These are phyloP conservation scores for Apiospora phragmitis DNA, from an alignment of 2,329 filamentous ascomycete genomes.

Conservation along the genomic window DNA sequence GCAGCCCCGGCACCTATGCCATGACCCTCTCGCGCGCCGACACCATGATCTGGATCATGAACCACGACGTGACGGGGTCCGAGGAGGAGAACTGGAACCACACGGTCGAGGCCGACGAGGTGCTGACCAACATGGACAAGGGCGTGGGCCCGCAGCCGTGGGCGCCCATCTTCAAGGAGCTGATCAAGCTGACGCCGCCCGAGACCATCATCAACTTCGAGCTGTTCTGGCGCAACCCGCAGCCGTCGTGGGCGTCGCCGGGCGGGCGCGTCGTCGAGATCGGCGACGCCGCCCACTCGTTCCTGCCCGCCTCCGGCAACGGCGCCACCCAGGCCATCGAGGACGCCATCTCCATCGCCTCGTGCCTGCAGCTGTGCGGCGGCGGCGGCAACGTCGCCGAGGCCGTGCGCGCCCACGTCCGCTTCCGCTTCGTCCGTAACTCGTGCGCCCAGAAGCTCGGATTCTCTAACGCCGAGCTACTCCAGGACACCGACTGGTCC, in stretches of 20 bases:
- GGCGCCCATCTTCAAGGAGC: slow-evolving; percentile 35
- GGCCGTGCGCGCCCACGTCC: slow-evolving; percentile 36
- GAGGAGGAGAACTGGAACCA: slow-evolving; percentile 39
- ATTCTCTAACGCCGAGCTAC: slow-evolving; percentile 37
- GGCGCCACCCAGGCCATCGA: slow-evolving; percentile 44
- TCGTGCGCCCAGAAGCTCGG: slow-evolving; percentile 40
- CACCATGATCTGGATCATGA: slow-evolving; percentile 40
- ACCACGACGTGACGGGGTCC: slow-evolving; percentile 38
- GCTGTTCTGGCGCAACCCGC: slow-evolving; percentile 42
- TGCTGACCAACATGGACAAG: slow-evolving; percentile 37
- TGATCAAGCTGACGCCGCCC: slow-evolving; percentile 33
- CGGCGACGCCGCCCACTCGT: slow-evolving; percentile 42
- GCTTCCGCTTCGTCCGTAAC: slow-evolving; percentile 36
- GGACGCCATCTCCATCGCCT: slow-evolving; percentile 39
- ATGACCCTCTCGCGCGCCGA: slow-evolving; percentile 35
- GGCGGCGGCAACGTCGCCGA: slow-evolving; percentile 26
- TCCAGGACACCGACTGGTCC: slow-evolving; percentile 38
- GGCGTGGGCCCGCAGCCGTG: slow-evolving; percentile 31
- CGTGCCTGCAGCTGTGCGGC: slow-evolving; percentile 36
- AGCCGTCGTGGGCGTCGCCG: slow-evolving; percentile 37
- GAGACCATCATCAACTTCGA: slow-evolving; percentile 40
- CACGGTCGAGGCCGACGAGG: slow-evolving; percentile 36
- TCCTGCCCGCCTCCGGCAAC: slow-evolving; percentile 41
- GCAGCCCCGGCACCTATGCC: slow-evolving; percentile 41
- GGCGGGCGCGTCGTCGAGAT: slow-evolving; percentile 36